Evolutionary conservation across 805 yeast genomes (phyloP).

Genomic region (Saccharomycopsis amapae): DNA sequence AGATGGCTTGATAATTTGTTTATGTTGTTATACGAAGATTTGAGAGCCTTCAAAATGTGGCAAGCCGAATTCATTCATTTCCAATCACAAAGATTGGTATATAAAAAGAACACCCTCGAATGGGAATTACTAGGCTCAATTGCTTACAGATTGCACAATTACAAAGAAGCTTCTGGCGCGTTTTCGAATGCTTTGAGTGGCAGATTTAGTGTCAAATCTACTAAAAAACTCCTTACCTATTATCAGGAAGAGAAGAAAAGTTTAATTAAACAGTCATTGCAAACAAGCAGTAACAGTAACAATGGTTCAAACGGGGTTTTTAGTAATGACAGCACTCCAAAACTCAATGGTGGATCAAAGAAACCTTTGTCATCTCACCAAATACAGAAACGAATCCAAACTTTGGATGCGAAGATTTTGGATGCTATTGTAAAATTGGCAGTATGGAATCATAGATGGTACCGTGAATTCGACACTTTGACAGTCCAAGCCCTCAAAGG

Average conservation of each 20-base stretch:
- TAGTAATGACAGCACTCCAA: constrained; percentile 24
- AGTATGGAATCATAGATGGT: constrained; percentile 99
- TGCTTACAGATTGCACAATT: constrained; percentile 79
- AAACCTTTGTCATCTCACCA: constrained; percentile 25
- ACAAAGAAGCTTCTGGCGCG: constrained; percentile 81
- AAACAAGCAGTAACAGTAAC: constrained; percentile 16
- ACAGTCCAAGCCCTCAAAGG: constrained; percentile 50
- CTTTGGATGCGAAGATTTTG: constrained; percentile 42
- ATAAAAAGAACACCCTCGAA: constrained; percentile 71
- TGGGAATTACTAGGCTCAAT: constrained; percentile 90
- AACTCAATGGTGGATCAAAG: constrained; percentile 27
- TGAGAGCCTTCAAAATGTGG: constrained; percentile 84
- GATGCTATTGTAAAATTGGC: constrained; percentile 66
- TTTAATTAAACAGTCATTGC: constrained; percentile 25
- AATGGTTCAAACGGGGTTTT: constrained; percentile 23
- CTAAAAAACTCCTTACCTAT: constrained; percentile 63
- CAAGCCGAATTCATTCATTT: constrained; percentile 85
- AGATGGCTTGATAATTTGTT: constrained; percentile 68
- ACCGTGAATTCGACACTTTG: constrained; percentile 76
- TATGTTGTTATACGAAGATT: constrained; percentile 64
- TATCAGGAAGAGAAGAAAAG: constrained; percentile 44
- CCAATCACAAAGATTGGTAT: constrained; percentile 78
- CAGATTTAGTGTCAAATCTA: constrained; percentile 76
- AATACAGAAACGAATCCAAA: constrained; percentile 32
- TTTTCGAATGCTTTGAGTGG: constrained; percentile 62